Base-by-base conservation (phyloP, 2,329 filamentous ascomycete genomes). In the Fusarium annulatum region DNA sequence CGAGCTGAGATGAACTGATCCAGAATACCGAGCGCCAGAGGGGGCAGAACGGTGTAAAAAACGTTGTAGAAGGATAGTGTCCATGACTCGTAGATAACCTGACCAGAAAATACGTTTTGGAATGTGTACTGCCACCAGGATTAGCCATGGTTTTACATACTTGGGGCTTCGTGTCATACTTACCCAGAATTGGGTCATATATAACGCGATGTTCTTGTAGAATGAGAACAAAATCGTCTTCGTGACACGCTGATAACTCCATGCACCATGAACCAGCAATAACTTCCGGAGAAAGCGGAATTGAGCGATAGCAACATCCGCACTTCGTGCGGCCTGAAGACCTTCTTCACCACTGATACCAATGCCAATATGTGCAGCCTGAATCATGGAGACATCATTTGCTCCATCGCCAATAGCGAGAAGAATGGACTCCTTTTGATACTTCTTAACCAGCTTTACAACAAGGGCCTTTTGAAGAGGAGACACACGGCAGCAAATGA, bases 381-480 rank as follows among this genome's bases (percentile, higher is more conserved):
- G 96, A 62, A 99, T 99, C 96, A 99, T 99, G 23, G 96, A 98
- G n/a, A 99, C 96, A 79, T 99, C 96, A 84, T 99, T 99, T 52
- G 96, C 96, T 74, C 96, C 96, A 79, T 99, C 96, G 76, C 96
- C 96, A 81, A 99, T 98, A 58, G 96, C 96, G 57, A 99, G 90
- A 60, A 98, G 90, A 76, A 99, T 95, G 18, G 94, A 91, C 80
- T 98, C 94, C 75, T 96, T 90, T 81, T 97, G 94, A 75, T 90
- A 90, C 76, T 95, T 94, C 84, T 98, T 99, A 80, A 99, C 96
- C 74, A 98, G 90, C 86, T 99, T 99, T 76, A 99, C 96, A 28
- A 99, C 96, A 71, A 99, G 87, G 21, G 96, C 97, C 84, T 99
- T 99, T 79, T 99, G 96, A 53, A 99, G 87, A 6, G 96, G 96